These are phyloP conservation scores for Macrolepiota albuminosa DNA, from an alignment of 768 basidiomycete species.

Conservation along the genomic window DNA sequence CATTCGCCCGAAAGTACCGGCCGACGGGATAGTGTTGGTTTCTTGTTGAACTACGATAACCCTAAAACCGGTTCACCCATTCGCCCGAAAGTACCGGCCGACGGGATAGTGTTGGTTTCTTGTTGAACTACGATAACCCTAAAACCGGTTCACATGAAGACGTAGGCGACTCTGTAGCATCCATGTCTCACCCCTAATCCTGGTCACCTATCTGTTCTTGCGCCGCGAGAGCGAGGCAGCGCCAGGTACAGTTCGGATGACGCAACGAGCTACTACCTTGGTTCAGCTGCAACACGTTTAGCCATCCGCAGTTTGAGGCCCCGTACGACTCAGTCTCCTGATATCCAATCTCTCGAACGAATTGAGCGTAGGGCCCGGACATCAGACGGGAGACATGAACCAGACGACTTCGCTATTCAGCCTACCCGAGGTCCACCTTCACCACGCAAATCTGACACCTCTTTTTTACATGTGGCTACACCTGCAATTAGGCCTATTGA, in stretches of 20 bases:
- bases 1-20: conserved; percentile 15
- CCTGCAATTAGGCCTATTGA: conserved; percentile 7
- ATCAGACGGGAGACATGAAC: not conserved
- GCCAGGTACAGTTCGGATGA: conserved; percentile 18
- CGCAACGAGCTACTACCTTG: conserved; percentile 13
- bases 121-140: conserved; percentile 18
- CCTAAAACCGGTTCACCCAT: conserved; percentile 7
- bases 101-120: conserved; percentile 16
- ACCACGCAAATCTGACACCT: conserved; percentile 6
- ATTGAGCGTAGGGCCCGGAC: not conserved
- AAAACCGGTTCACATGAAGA: not conserved
- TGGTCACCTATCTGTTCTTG: conserved; percentile 1
- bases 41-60: conserved; percentile 18
- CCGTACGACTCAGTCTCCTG: conserved; percentile 13
- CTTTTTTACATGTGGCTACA: conserved; percentile 12
- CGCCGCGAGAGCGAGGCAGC: conserved; percentile 18
- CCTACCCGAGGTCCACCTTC: not conserved
- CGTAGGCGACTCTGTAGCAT: not conserved
- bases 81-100: conserved; percentile 10
- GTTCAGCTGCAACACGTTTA: conserved; percentile 16
- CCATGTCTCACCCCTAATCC: not conserved
- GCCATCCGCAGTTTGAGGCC: conserved; percentile 21
- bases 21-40: conserved; percentile 14
- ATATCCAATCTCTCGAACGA: not conserved
- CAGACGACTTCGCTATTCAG: not conserved